Percentiles rank a stretch among this genome's conserved stretches.
Conservation (phyloP, 2,329 filamentous ascomycete species). For the Talaromyces verruculosus region DNA sequence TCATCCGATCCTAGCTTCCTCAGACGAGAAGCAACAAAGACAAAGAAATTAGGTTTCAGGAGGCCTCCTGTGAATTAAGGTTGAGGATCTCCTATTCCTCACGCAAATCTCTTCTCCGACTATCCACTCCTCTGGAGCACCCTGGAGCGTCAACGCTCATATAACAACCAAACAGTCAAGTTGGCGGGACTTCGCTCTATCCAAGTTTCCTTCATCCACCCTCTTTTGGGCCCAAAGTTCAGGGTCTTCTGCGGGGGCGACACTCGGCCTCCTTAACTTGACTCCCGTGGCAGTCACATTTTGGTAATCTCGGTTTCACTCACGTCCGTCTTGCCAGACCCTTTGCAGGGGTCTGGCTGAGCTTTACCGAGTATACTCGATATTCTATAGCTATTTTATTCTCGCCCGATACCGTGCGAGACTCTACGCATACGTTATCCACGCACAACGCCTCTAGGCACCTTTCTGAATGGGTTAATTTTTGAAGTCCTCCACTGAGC, state of each 20-base stretch:
- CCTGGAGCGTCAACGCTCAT: slow-evolving; percentile 45
- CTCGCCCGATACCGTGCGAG: slow-evolving; percentile 22
- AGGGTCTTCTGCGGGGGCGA: slow-evolving; percentile 96
- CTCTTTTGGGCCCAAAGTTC: slow-evolving; percentile 86
- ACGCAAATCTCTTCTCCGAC: slow-evolving; percentile 7
- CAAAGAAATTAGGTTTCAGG: not conserved
- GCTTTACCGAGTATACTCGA: slow-evolving; percentile 37
- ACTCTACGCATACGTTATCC: not conserved
- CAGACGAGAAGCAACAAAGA: not conserved
- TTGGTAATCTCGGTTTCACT: slow-evolving; percentile 35
- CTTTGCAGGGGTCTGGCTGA: slow-evolving; percentile 46
- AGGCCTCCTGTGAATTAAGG: not conserved
- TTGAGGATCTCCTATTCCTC: slow-evolving; percentile 25
- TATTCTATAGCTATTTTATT: slow-evolving; percentile 23
- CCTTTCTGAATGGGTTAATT: slow-evolving; percentile 23
- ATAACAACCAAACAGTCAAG: slow-evolving; percentile 66
- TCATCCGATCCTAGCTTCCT: not conserved
- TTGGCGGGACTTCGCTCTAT: slow-evolving; percentile 81
- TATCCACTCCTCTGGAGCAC: slow-evolving; percentile 42
- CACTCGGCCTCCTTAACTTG: slow-evolving; percentile 96
- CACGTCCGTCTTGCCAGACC: slow-evolving; percentile 41
- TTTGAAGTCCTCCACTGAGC: slow-evolving; percentile 15
- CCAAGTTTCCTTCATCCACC: slow-evolving; percentile 74
- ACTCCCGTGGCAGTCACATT: slow-evolving; percentile 30
- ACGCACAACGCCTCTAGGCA: slow-evolving; percentile 13